A percentile compares a stretch with the other conserved stretches of the same genome.
Conservation (phyloP, 2,329 filamentous ascomycete species). For the Cryoendolithus antarcticus region DNA sequence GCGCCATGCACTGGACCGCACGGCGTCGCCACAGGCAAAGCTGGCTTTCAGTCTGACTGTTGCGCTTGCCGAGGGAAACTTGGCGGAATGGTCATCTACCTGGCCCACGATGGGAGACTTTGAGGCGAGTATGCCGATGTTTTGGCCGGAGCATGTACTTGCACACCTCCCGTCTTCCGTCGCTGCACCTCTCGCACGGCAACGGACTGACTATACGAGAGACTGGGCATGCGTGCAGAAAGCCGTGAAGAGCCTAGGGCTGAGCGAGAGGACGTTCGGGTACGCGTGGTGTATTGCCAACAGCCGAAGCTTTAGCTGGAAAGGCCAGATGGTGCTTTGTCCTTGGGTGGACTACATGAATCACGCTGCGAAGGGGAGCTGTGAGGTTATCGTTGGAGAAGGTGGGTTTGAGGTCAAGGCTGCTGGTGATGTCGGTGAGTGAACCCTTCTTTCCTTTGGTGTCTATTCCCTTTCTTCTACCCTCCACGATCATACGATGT, state of each 20-base stretch:
- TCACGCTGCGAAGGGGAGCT: conserved; percentile 36
- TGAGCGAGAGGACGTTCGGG: conserved; percentile 31
- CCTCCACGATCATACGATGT: too few relatives aligned
- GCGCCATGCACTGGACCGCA: conserved; percentile 11
- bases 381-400: conserved; percentile 46
- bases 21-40: conserved; percentile 45
- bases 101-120: conserved; percentile 56
- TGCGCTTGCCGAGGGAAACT: conserved; percentile 1
- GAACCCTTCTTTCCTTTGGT: not conserved
- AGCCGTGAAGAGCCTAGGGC: conserved; percentile 5
- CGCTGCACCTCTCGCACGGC: conserved; percentile 19
- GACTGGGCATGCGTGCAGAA: conserved; percentile 12
- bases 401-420: conserved; percentile 46
- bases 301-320: conserved; percentile 48
- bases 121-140: conserved; percentile 41
- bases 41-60: conserved; percentile 40
- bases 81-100: conserved; percentile 15
- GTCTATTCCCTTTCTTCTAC: not conserved
- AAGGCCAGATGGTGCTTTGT: conserved; percentile 48
- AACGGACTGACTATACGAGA: conserved; percentile 17
- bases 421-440: conserved; percentile 36
- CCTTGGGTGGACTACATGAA: conserved; percentile 66
- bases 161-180: conserved; percentile 26
- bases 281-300: conserved; percentile 53
- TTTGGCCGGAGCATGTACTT: conserved; percentile 37